Base-by-base conservation (phyloP, 352 stramenopile genomes). In the Phytophthora pluvialis region DNA sequence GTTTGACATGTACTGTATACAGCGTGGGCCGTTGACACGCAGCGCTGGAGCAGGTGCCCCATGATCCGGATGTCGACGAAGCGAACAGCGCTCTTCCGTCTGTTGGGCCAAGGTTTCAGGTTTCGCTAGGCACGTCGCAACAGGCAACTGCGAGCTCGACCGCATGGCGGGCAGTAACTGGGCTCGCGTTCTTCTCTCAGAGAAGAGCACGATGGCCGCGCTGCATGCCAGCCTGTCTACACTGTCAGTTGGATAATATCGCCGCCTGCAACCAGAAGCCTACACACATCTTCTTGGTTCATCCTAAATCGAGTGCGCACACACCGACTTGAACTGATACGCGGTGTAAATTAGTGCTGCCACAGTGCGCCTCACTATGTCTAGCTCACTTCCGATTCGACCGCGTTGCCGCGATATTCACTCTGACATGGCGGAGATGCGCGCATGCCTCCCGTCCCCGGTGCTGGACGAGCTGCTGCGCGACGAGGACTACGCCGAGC, bases 401-500 rank as follows among this genome's bases (percentile, higher is more conserved):
- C 57, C 18, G 26, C 28, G 38, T 42, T 7, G 36, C 12, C 26
- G 43, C n/a, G 1, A 64, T 45, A 67, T 68, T 64, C 57, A 68
- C 44, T 67, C 43, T 67, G 3, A 31, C 40, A 53, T 60, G 38
- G 36, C 29, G 21, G 29, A 61, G 38, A 26, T 32, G 54, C 26
- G 21, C 15, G 25, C 8, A 26, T 7, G 25, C 15, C 18, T 35
- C 15, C 10, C 43, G 59, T 68, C 43, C 42, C 46, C 36, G 15
- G 33, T 32, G 33, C 28, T 59, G 55, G 63, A 72, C 31, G 57
- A 72, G 33, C 44, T 72, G 9, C 31, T 69, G 28, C 45, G 50
- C 29, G 65, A 77, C 36, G 75, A 83, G 10, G 75, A 83, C 40
- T 73, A 59, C 52, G 63, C 70, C 18, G 69, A 82, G 47, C 50